Evolutionary conservation across 257 asterid genomes (phyloP), one percentile per base, ranked within the genome.

Genomic region (Solanum chilense): DNA sequence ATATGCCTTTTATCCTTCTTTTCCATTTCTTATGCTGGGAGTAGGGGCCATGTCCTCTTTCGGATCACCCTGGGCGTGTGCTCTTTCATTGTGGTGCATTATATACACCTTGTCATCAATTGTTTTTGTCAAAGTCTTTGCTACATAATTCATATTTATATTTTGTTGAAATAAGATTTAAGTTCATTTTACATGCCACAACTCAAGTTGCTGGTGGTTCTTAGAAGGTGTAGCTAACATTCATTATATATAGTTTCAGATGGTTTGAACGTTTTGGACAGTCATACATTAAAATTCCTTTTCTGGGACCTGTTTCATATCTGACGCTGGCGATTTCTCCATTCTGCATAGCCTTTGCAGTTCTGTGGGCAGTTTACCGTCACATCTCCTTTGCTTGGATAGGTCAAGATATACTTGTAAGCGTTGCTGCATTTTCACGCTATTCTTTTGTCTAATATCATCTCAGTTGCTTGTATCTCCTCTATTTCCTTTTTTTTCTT

Each of bases 341-440:
- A 45, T 95, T 94, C 93, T 97, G 99, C 95, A 89, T 94, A 85
- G 92, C 91, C 42, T 95, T 96, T 91, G 99, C 99, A 66, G 98
- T 95, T 90, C 87, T 92, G 66, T 96, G 99, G 99, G 99, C 98
- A 82, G 95, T 97, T 73, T 92, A 86, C 69, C 98, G 98, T 64
- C 93, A 89, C n/a, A 88, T 89, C 87, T 90, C 95, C 88, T 95
- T 93, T 49, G 99, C 99, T 83, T 97, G 99, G 99, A 93, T 97
- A 83, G 99, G 99, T 91, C 99, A 97, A 92, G 98, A 97, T 91
- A 95, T 97, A 89, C 98, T 97, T 86, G 99, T 97, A 94, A 92
- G 99, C 68, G 44, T 25, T 49, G 12, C 21, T 49, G 25, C 69
- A 47, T 49, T 49, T 31, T 29, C n/a, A 12, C 37, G 31, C 42